phyloP scores from a whole-genome alignment of 257 asterid genomes.

The Knoxia roxburghii region DNA sequence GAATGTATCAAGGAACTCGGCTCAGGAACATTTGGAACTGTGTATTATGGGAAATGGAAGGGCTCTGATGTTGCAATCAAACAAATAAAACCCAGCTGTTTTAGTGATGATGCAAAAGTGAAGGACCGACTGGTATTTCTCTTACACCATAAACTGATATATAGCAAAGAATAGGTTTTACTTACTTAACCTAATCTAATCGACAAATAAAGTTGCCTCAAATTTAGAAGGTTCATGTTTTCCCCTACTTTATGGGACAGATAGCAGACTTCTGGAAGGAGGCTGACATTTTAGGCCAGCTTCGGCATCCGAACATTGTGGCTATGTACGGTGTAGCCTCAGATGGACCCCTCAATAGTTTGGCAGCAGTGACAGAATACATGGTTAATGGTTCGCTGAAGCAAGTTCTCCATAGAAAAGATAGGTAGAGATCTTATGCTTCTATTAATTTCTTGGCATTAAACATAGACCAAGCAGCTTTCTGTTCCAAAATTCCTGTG shows the following conservation, averaged over 20 bases:
- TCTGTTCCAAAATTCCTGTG: too few relatives aligned
- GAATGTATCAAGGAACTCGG: constrained; percentile 30
- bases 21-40: constrained; percentile 27
- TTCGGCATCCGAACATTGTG: constrained; percentile 32
- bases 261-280: constrained; percentile 36
- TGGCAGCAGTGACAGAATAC: constrained; percentile 34
- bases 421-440: constrained; percentile 15
- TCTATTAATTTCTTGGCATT: background rate
- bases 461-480: too few relatives aligned
- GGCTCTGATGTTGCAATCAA: constrained; percentile 37
- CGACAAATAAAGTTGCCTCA: too few relatives aligned
- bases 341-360: constrained; percentile 23
- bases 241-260: too few relatives aligned
- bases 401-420: constrained; percentile 25
- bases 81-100: constrained; percentile 24
- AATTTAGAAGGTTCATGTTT: too few relatives aligned
- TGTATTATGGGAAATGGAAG: constrained; percentile 33
- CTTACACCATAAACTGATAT: too few relatives aligned
- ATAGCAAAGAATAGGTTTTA: too few relatives aligned
- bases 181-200: too few relatives aligned
- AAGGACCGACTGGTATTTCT: constrained; percentile 27
- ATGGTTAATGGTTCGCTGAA: constrained; percentile 34
- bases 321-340: constrained; percentile 29
- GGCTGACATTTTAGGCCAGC: constrained; percentile 28
- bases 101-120: constrained; percentile 13